Conservation (phyloP, 345 rosid species). For the Reutealis trisperma region DNA sequence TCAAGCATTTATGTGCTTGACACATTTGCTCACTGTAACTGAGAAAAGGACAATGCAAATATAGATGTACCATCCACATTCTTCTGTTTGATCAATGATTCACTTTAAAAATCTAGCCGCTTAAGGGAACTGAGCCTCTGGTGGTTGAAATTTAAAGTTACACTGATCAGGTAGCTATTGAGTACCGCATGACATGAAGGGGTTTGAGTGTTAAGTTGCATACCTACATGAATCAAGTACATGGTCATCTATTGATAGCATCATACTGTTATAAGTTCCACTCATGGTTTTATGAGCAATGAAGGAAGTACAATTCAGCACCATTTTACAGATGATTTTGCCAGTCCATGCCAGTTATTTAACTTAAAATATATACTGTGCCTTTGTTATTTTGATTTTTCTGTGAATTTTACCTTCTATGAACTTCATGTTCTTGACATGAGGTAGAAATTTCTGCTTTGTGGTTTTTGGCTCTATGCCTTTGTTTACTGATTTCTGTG, state of each 20-base stretch:
- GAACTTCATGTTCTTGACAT: not conserved
- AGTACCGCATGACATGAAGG: not conserved
- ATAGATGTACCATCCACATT: not conserved
- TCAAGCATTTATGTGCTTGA: not conserved
- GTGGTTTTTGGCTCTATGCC: not conserved
- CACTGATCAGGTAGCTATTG: not conserved
- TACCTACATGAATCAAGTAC: not conserved
- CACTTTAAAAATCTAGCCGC: not conserved
- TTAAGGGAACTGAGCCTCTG: not conserved
- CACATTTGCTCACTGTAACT: not conserved
- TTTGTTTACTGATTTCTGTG: conserved; percentile 19
- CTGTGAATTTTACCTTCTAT: not conserved
- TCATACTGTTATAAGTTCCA: not conserved
- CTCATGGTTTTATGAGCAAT: not conserved
- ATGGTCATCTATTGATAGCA: not conserved
- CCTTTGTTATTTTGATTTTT: not conserved
- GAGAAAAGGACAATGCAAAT: not conserved
- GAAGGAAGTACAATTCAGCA: not conserved
- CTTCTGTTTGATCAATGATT: not conserved
- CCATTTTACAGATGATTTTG: not conserved
- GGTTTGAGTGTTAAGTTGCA: not conserved
- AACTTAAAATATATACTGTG: not conserved
- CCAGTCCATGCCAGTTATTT: not conserved
- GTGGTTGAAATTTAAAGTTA: not conserved
- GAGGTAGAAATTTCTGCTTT: not conserved